phyloP scores from a whole-genome alignment of 805 yeast genomes.

The Blastobotrys mokoenaii region DNA sequence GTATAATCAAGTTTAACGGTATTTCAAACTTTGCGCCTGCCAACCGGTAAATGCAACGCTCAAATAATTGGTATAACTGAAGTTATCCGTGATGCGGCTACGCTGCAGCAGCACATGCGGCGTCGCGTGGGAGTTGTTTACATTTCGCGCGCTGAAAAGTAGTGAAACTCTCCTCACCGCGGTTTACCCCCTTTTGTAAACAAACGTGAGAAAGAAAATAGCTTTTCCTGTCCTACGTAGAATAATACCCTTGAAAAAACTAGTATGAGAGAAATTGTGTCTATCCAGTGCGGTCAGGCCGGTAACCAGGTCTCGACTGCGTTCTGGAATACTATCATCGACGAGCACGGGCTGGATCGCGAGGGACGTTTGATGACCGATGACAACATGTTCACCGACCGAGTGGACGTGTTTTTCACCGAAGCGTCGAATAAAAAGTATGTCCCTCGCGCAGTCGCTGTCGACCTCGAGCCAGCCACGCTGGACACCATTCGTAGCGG shows the following conservation, averaged over 20 bases:
- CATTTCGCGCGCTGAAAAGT: too few relatives aligned
- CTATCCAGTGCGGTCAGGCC: conserved; percentile 38
- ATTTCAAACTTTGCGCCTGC: too few relatives aligned
- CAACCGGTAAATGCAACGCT: too few relatives aligned
- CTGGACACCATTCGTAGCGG: conserved; percentile 79
- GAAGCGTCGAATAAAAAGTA: conserved; percentile 74
- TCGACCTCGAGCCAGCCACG: conserved; percentile 93
- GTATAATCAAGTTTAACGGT: too few relatives aligned
- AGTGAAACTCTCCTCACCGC: not conserved
- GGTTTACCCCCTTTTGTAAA: not conserved
- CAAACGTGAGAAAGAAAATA: not conserved
- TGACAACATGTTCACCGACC: conserved; percentile 28
- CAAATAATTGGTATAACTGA: too few relatives aligned
- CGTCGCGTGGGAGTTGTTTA: too few relatives aligned
- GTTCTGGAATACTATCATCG: conserved; percentile 31
- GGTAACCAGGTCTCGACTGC: conserved; percentile 37
- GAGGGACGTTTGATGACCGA: conserved; percentile 25
- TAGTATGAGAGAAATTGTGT: conserved; percentile 35
- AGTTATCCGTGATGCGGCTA: too few relatives aligned
- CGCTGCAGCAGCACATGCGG: too few relatives aligned
- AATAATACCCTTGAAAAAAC: not conserved
- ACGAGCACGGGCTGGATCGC: conserved; percentile 30
- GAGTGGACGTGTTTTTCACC: conserved; percentile 76
- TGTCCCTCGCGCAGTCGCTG: conserved; percentile 90
- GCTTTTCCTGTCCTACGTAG: not conserved